A percentile compares a stretch with the other conserved stretches of the same genome.
Conservation (phyloP, 768 basidiomycete species). For the Tulasnella sp. region DNA sequence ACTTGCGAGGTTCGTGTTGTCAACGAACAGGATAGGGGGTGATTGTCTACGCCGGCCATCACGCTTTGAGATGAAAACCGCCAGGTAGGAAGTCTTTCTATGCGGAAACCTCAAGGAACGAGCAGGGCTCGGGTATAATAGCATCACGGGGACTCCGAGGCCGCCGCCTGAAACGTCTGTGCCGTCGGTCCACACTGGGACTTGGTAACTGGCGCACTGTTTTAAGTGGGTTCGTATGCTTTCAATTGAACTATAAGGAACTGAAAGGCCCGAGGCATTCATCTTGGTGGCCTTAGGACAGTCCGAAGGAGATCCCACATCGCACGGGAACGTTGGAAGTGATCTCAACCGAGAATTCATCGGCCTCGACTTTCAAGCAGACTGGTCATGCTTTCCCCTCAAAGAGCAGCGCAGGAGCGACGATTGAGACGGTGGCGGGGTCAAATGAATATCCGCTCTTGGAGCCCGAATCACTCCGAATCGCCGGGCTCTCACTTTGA, state of each 20-base stretch:
- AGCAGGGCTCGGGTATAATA: not conserved
- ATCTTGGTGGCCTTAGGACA: slow-evolving; percentile 2
- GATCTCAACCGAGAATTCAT: not conserved
- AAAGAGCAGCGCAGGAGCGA: not conserved
- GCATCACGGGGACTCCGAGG: not conserved
- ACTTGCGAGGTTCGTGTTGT: slow-evolving; percentile 2
- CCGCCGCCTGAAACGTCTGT: not conserved
- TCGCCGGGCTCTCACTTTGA: not conserved
- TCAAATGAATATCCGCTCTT: not conserved
- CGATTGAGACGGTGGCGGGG: slow-evolving; percentile 8
- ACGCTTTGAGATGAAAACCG: not conserved
- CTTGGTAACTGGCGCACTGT: not conserved
- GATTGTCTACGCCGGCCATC: not conserved
- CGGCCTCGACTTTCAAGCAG: not conserved
- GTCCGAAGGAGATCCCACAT: not conserved
- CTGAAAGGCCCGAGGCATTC: slow-evolving; percentile 8
- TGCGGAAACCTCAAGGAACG: not conserved
- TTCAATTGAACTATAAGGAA: slow-evolving; percentile 10
- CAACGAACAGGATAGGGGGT: not conserved
- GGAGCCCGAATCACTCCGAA: not conserved
- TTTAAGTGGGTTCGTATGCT: not conserved
- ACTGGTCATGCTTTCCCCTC: not conserved
- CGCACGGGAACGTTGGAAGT: not conserved
- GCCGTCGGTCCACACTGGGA: not conserved
- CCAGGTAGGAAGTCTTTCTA: slow-evolving; percentile 5